Percentiles rank a stretch among this genome's conserved stretches.
phyloP scores from a whole-genome alignment of 2,329 filamentous ascomycete genomes.

The Knoxdaviesia capensis region DNA sequence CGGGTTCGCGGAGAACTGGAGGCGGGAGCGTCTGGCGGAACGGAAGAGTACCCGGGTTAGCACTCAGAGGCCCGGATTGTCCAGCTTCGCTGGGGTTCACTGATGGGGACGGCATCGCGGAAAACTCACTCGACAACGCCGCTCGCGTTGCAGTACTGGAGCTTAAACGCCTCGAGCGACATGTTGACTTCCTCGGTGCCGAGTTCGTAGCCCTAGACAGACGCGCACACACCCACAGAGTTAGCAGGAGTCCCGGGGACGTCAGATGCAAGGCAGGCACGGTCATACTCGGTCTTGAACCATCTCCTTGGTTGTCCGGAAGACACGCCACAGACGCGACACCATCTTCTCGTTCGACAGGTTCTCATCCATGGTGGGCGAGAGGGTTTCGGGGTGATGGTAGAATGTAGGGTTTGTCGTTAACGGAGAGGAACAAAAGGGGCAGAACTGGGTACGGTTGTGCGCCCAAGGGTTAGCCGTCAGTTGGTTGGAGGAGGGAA shows the following conservation, averaged over 20 bases:
- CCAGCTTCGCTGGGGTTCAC: not conserved
- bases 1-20: conserved; percentile 77
- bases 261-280: not conserved
- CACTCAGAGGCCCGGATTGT: not conserved
- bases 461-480: too few relatives aligned
- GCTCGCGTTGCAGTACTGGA: conserved; percentile 49
- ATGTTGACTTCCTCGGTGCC: conserved; percentile 78
- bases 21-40: conserved; percentile 47
- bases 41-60: not conserved
- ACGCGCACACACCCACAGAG: not conserved
- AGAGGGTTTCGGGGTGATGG: not conserved
- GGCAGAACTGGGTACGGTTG: too few relatives aligned
- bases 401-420: not conserved
- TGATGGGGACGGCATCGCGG: conserved; percentile 1
- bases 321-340: conserved; percentile 75
- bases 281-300: conserved; percentile 67
- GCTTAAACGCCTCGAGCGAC: conserved; percentile 61
- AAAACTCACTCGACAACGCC: conserved; percentile 53
- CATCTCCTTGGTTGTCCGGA: conserved; percentile 90
- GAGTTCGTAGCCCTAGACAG: conserved; percentile 68
- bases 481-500: too few relatives aligned
- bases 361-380: conserved; percentile 16
- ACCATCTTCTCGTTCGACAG: conserved; percentile 24
- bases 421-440: not conserved
- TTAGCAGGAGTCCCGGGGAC: not conserved